Base-by-base conservation (phyloP, 2,329 filamentous ascomycete species). In the Tricladium varicosporioides region DNA sequence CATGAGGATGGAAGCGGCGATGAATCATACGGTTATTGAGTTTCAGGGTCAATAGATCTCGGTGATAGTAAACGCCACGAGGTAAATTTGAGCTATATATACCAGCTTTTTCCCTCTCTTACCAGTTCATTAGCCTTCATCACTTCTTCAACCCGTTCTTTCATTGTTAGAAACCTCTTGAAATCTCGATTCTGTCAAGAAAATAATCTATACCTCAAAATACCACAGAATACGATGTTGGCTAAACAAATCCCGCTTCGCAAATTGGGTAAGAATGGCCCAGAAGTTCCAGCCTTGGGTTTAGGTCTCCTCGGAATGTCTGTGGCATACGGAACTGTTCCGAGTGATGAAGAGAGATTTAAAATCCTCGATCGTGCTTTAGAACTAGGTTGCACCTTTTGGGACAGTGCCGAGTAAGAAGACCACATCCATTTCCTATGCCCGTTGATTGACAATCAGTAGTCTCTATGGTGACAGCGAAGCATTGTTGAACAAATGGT, bases 401-500 rank as follows among this genome's bases (percentile, higher is more conserved):
- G 63, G 63, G 63, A 66, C 27, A 59, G 40, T 27, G 42, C 63
- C 22, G 63, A 63, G 59, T 66, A 58, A 53, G 60, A 40, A 14
- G 27, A 31, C 18, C 32, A 8, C 22, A 31, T 50, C 18, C 9
- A 13, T 13, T 56, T 27, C 14, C 18, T 49, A 27, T 5, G 22
- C 22, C 22, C 3, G 3, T 27, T 27, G 22, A 27, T 7, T 27
- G 22, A 27, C 22, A 27, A 7, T 27, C 16, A 14, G 16, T 22
- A 63, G 56, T 57, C 53, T 63, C n/a, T 60, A 59, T 46, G 53
- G 51, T 22, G 74, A 78, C 51, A 75, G 67, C 51, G 78, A 82
- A 63, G 73, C 74, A 4, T 62, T 80, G 0, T 46, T 82, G 2
- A 76, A 76, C 0, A 74, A 74, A 62, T 82, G 79, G 77, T 77